Percentiles rank a stretch among this genome's conserved stretches.
Evolutionary conservation across 139 green algal species (phyloP).

Genomic region (Chlamydomonas eustigma): DNA sequence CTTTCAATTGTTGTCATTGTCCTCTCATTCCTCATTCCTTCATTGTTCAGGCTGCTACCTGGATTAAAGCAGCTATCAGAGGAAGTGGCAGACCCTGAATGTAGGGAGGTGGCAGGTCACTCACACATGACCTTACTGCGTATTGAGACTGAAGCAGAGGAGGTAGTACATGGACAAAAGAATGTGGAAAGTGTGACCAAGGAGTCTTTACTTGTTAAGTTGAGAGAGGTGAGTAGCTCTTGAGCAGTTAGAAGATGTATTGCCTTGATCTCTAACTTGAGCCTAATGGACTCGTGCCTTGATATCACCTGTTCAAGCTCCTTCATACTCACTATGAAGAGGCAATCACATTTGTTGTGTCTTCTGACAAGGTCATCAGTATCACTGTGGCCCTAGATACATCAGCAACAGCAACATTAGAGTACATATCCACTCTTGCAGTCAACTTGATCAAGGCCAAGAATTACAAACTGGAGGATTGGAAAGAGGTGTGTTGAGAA

Average conservation of each 20-base stretch:
- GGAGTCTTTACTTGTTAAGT: background rate
- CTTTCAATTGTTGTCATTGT: too few species aligned
- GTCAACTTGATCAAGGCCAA: constrained; percentile 4
- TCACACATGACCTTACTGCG: constrained; percentile 34
- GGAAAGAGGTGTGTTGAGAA: constrained; percentile 5
- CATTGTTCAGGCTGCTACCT: constrained; percentile 38
- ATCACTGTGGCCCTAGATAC: too few species aligned
- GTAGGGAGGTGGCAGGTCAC: constrained; percentile 43
- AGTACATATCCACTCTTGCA: constrained; percentile 28
- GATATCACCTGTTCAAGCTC: too few species aligned
- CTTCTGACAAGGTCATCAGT: too few species aligned
- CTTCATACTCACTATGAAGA: too few species aligned
- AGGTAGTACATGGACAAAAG: constrained; percentile 6
- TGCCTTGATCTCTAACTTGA: too few species aligned
- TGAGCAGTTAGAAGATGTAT: too few species aligned
- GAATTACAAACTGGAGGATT: constrained; percentile 6
- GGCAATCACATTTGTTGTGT: too few species aligned
- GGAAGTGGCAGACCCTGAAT: constrained; percentile 28
- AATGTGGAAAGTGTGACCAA: background rate
- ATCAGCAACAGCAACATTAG: constrained; percentile 13
- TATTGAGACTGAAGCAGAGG: constrained; percentile 38
- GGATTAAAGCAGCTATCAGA: constrained; percentile 25
- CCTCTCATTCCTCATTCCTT: background rate
- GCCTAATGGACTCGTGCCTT: too few species aligned
- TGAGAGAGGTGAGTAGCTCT: background rate